Evolutionary conservation across 352 stramenopile species (phyloP).

Genomic region (Thraustochytrium striatum): DNA sequence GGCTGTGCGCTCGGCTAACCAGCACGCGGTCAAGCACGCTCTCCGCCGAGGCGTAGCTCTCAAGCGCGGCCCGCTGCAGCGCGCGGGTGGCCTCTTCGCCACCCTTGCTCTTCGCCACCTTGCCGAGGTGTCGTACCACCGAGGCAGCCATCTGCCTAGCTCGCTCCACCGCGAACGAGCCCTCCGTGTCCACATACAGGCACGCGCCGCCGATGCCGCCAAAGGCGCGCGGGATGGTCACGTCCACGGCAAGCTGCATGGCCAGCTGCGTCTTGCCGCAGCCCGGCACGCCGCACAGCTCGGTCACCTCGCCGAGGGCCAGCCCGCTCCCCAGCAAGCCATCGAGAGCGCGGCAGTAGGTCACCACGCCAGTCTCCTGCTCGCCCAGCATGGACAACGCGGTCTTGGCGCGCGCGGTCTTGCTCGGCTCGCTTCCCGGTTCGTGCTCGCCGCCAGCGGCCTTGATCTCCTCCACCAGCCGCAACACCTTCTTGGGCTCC

Average conservation of each 20-base stretch:
- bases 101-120: constrained; percentile 52
- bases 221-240: constrained; percentile 57
- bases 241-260: constrained; percentile 64
- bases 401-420: neutral
- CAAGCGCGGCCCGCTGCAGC: constrained; percentile 45
- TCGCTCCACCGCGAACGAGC: constrained; percentile 80
- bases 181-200: constrained; percentile 81
- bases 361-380: constrained; percentile 59
- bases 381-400: constrained; percentile 7
- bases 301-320: constrained; percentile 62
- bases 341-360: constrained; percentile 62
- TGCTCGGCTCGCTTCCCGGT: neutral
- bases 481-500: neutral
- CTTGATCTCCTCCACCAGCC: constrained; percentile 2
- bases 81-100: neutral
- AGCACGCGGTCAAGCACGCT: constrained; percentile 69
- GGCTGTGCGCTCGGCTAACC: constrained; percentile 68
- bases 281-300: constrained; percentile 63
- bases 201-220: constrained; percentile 61
- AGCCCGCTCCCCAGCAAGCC: constrained; percentile 62
- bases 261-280: constrained; percentile 66
- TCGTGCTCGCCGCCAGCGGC: too few relatives aligned
- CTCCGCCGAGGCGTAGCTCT: constrained; percentile 63
- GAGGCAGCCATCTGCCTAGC: constrained; percentile 71
- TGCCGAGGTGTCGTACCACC: constrained; percentile 69